Percentiles rank a stretch among this genome's conserved stretches.
phyloP scores from a whole-genome alignment of 129 eudicot genomes.

The Logfia minima region DNA sequence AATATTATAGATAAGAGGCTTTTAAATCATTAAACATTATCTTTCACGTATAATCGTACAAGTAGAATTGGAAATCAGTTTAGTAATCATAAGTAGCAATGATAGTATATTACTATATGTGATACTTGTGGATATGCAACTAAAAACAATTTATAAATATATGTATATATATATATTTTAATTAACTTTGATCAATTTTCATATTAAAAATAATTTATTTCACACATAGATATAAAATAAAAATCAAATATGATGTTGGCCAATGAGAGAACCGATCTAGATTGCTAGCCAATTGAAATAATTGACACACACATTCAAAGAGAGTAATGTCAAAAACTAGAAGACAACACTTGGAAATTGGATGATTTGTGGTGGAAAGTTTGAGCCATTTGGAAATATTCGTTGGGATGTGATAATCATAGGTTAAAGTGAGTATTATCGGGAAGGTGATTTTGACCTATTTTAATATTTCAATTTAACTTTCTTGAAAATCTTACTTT shows the following conservation, averaged over 20 bases:
- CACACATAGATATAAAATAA: too few species aligned
- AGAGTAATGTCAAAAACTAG: slow-evolving; percentile 25
- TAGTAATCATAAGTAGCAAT: too few species aligned
- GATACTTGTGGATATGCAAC: too few species aligned
- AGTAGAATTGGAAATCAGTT: too few species aligned
- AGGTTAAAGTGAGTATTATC: slow-evolving; percentile 19
- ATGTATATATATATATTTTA: too few species aligned
- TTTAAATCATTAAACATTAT: too few species aligned
- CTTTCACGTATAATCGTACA: too few species aligned
- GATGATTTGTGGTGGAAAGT: slow-evolving; percentile 29
- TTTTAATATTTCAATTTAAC: slow-evolving; percentile 18
- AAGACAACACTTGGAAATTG: slow-evolving; percentile 28
- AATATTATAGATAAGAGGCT: too few species aligned
- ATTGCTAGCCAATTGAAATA: slow-evolving; percentile 4
- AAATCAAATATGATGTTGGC: not conserved
- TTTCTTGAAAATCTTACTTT: slow-evolving; percentile 21
- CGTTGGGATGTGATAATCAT: slow-evolving; percentile 19
- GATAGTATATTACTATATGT: too few species aligned
- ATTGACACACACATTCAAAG: slow-evolving; percentile 11
- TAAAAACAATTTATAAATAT: too few species aligned
- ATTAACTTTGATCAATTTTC: too few species aligned
- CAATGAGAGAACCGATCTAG: not conserved
- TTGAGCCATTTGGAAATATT: slow-evolving; percentile 28
- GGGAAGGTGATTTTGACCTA: slow-evolving; percentile 33
- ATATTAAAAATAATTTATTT: too few species aligned